Conservation (phyloP, 441 rosid genomes). For the Kokia cookei region DNA sequence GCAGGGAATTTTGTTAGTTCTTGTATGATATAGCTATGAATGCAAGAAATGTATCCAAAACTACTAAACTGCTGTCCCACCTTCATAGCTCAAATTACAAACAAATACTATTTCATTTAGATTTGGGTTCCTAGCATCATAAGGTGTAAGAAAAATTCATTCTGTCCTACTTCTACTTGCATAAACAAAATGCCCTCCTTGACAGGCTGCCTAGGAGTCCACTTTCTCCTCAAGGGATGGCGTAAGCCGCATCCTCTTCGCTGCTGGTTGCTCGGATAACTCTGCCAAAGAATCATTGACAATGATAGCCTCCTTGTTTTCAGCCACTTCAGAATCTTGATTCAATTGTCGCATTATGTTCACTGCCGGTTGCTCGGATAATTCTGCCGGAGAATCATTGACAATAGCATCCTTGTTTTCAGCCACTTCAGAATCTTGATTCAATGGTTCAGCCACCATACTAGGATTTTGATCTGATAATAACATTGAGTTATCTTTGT, state of each 20-base stretch:
- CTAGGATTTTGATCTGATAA: slow-evolving; percentile 15
- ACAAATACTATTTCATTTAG: slow-evolving; percentile 28
- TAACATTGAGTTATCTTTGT: slow-evolving; percentile 19
- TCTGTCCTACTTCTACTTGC: slow-evolving; percentile 16
- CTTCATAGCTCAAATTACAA: neutral
- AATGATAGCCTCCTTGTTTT: slow-evolving; percentile 9
- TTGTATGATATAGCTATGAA: neutral
- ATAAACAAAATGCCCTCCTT: neutral
- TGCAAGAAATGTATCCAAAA: neutral
- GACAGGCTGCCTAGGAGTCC: slow-evolving; percentile 4
- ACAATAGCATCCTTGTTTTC: slow-evolving; percentile 14
- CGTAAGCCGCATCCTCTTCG: slow-evolving; percentile 51
- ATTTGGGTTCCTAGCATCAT: neutral
- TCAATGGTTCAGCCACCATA: slow-evolving; percentile 11
- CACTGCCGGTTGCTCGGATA: slow-evolving; percentile 21
- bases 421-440: slow-evolving; percentile 14
- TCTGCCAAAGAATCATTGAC: slow-evolving; percentile 3
- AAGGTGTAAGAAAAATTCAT: slow-evolving; percentile 1
- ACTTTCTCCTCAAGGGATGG: slow-evolving; percentile 24
- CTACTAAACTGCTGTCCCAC: slow-evolving; percentile 2
- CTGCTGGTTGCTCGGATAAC: slow-evolving; percentile 14
- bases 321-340: slow-evolving; percentile 15
- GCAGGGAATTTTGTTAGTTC: neutral
- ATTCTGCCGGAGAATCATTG: neutral
- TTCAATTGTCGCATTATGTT: slow-evolving; percentile 42